Evolutionary conservation across 192 early-diverging fungal genomes (phyloP).

Genomic region (Podila clonocystis): DNA sequence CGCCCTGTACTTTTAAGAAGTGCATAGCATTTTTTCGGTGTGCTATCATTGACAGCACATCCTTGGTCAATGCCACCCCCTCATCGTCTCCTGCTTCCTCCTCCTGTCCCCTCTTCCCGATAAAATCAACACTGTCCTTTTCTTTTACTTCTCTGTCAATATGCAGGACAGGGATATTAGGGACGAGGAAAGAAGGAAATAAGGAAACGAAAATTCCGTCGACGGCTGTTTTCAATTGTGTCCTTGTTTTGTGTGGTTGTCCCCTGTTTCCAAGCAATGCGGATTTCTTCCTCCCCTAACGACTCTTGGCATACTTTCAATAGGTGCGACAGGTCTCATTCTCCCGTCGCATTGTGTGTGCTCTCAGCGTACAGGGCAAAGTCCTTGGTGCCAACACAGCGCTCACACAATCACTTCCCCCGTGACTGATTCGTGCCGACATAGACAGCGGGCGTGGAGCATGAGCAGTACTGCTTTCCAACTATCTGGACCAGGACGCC

Average conservation of each 20-base stretch:
- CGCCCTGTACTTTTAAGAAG: neutral
- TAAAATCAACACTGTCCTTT: neutral
- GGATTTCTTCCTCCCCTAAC: no score
- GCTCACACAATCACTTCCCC: neutral
- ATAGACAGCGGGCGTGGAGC: neutral
- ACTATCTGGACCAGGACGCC: neutral
- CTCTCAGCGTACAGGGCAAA: neutral
- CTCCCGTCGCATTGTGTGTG: neutral
- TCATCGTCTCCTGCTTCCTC: neutral
- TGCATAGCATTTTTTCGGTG: neutral
- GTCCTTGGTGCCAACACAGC: neutral
- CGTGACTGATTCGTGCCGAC: neutral
- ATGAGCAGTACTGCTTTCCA: neutral
- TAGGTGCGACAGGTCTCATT: no score
- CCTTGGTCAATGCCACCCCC: neutral
- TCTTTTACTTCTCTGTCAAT: neutral
- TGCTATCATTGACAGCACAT: neutral
- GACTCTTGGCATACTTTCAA: no score
- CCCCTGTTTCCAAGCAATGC: no score
- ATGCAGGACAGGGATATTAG: no score
- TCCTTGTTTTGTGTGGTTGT: no score
- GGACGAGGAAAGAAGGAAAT: no score
- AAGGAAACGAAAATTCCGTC: no score
- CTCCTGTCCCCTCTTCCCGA: neutral
- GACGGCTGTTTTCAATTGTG: no score